These are phyloP conservation scores for Pythium pyrilobum DNA, from an alignment of 352 stramenopile species.

Conservation along the genomic window DNA sequence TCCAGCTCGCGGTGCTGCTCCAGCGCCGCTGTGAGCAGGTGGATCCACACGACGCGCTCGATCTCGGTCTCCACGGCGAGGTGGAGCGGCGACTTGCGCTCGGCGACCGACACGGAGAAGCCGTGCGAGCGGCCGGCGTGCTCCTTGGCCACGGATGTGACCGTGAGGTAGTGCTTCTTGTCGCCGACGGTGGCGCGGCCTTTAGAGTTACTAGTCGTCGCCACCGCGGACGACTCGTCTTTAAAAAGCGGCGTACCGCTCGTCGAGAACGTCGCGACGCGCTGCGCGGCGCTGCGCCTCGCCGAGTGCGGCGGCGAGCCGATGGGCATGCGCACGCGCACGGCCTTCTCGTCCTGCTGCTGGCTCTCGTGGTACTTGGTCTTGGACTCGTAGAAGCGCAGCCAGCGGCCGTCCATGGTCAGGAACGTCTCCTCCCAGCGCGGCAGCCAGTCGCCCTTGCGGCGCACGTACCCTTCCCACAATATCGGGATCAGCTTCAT, in stretches of 20 bases:
- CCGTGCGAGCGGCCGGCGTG: conserved; percentile 48
- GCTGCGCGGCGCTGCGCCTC: conserved; percentile 19
- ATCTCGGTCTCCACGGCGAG: conserved; percentile 61
- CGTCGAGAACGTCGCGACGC: conserved; percentile 15
- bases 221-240: too few relatives aligned
- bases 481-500: conserved; percentile 71
- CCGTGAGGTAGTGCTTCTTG: conserved; percentile 50
- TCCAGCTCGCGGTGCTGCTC: conserved; percentile 44
- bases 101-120: conserved; percentile 37
- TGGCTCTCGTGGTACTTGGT: conserved; percentile 40
- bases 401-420: conserved; percentile 49
- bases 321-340: conserved; percentile 19
- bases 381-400: conserved; percentile 72
- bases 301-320: conserved; percentile 23
- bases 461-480: conserved; percentile 56
- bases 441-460: conserved; percentile 76
- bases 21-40: conserved; percentile 57
- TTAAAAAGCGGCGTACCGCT: too few relatives aligned
- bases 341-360: conserved; percentile 27
- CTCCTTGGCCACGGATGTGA: conserved; percentile 57
- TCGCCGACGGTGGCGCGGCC: conserved; percentile 10
- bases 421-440: conserved; percentile 71
- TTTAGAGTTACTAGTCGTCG: too few relatives aligned
- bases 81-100: conserved; percentile 60
- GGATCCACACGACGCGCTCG: conserved; percentile 69